These are phyloP conservation scores for Podaxis carcinomalis DNA, from an alignment of 768 basidiomycete species.

Conservation along the genomic window DNA sequence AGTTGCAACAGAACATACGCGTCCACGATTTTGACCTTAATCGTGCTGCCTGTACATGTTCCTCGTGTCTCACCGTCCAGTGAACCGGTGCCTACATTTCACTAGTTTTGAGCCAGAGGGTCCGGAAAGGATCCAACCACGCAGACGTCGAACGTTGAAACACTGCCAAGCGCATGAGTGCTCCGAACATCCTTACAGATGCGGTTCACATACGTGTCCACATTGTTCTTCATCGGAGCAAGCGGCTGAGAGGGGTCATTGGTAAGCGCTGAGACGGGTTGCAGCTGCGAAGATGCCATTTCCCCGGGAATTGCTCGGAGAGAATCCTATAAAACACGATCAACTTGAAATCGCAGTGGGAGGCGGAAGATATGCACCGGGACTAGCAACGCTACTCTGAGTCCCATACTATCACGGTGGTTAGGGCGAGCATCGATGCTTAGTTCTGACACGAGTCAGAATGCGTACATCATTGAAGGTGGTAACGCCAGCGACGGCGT, in stretches of 20 bases:
- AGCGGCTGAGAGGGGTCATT: constrained; percentile 5
- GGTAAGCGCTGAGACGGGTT: neutral
- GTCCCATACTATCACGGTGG: constrained; percentile 10
- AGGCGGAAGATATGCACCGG: neutral
- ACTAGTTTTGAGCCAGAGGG: neutral
- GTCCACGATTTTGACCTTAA: constrained; percentile 31
- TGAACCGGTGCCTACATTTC: constrained; percentile 16
- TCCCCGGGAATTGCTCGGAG: constrained; percentile 24
- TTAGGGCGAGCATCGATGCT: neutral
- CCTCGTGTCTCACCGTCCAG: constrained; percentile 22
- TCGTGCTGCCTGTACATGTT: constrained; percentile 24
- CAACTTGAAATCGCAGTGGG: neutral
- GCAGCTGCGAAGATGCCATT: constrained; percentile 24
- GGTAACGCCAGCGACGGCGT: constrained; percentile 18
- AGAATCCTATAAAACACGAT: constrained; percentile 14
- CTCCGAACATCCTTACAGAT: neutral
- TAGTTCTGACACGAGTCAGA: neutral
- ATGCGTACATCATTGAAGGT: constrained; percentile 17
- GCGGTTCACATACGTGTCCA: constrained; percentile 9
- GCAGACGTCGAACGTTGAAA: constrained; percentile 24
- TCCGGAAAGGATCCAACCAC: neutral
- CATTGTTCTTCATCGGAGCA: constrained; percentile 13
- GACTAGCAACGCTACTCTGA: constrained; percentile 13
- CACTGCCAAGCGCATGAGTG: constrained; percentile 12
- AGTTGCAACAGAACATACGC: constrained; percentile 13